Evolutionary conservation across 768 basidiomycete species (phyloP), one percentile per base, ranked within the genome.

Genomic region (Pleurotus tuoliensis): DNA sequence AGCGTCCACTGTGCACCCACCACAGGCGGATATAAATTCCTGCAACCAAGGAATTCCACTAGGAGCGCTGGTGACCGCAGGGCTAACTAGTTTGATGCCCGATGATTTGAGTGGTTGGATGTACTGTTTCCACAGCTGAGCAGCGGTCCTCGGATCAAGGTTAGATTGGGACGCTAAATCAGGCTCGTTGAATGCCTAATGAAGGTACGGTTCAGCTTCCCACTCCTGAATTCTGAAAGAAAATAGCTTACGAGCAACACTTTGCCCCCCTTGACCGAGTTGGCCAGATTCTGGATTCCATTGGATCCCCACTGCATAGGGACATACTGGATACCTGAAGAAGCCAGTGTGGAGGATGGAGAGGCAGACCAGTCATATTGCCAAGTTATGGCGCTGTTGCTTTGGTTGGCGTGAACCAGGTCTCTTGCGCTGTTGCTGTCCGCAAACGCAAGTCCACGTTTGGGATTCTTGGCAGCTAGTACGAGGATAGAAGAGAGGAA

Each of bases 291-390:
- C 53, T 71, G 63, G 38, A 69, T 66, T 25, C 68, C 65, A 27
- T 47, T 53, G 3, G 63, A 50, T 20, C 73, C 73, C 73, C 73
- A 75, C 59, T 74, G 73, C 73, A 75, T 75, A 0, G 73, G 73
- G 24, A 75, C 66, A 54, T 70, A 74, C 27, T 65, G 63, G 47
- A 75, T 67, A 3, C 61, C 62, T 8, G 69, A 68, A 47, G 65
- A 59, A 15, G 63, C 58, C 13, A 74, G 61, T 57, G 67, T 68
- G 27, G 55, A 56, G n/a, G 72, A 68, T 3, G 70, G 66, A 5
- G 68, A 59, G 11, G 62, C 46, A 15, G 72, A 71, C 88, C 73
- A 73, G 55, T 73, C 63, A 45, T 73, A 87, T 7, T 81, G 53
- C 72, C 72, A 73, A 5, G 72, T 70, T 2, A 73, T 57, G 5